A percentile compares a stretch with the other conserved stretches of the same genome.
These are phyloP conservation scores for Daldinia vernicosa DNA, from an alignment of 495 filamentous ascomycete genomes.

Conservation along the genomic window DNA sequence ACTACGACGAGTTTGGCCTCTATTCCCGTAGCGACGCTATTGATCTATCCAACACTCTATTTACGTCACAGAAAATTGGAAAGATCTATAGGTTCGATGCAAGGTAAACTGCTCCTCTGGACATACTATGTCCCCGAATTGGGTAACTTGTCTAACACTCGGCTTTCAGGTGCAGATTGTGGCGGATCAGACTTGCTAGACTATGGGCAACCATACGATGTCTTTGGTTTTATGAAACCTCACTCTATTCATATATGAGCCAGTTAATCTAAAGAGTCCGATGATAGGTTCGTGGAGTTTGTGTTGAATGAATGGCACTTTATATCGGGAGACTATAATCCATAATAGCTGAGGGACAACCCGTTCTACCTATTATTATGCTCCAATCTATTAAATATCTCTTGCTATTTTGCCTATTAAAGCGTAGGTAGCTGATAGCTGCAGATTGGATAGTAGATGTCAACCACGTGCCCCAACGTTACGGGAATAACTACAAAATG, in stretches of 20 bases:
- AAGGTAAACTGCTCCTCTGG: neutral
- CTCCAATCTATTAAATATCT: no score
- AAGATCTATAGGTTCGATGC: neutral
- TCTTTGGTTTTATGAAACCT: neutral
- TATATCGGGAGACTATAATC: neutral
- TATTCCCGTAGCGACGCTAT: constrained; percentile 38
- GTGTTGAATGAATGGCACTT: neutral
- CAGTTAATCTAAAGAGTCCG: neutral
- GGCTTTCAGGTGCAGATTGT: neutral
- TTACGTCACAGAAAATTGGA: neutral
- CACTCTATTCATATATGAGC: neutral
- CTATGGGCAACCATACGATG: neutral
- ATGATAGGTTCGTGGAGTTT: neutral
- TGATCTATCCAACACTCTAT: neutral
- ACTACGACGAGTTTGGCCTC: constrained; percentile 55
- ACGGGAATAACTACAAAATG: no score
- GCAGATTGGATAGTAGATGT: no score
- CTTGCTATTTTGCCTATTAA: no score
- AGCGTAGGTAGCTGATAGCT: no score
- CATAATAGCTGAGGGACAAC: no score
- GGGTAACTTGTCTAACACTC: neutral
- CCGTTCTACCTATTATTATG: no score
- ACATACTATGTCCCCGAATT: neutral
- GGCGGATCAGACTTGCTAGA: neutral
- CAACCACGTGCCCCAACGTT: neutral